phyloP scores from a whole-genome alignment of 73 alveolate genomes.

The Paramecium sonneborni region DNA sequence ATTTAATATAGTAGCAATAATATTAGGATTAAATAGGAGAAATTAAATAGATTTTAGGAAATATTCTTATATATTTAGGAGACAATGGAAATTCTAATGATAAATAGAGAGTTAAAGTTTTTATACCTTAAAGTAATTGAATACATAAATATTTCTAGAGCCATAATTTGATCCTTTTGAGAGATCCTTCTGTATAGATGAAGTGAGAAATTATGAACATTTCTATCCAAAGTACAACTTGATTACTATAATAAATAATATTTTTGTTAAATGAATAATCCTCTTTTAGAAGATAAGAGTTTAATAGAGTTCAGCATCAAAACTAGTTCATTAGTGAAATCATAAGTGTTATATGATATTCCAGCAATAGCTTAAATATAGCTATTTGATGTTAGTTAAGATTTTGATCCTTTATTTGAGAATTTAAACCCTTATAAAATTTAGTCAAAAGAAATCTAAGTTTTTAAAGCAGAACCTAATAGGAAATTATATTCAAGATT shows the following conservation, averaged over 20 bases:
- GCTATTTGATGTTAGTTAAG: not conserved
- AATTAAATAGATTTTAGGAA: not conserved
- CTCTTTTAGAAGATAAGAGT: not conserved
- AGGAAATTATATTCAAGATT: not conserved
- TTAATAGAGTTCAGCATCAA: not conserved
- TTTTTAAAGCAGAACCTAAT: not conserved
- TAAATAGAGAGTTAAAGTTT: not conserved
- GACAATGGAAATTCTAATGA: not conserved
- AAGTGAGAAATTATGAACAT: not conserved
- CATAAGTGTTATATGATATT: not conserved
- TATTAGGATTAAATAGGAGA: not conserved
- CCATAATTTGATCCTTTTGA: conserved; percentile 43
- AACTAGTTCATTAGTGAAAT: not conserved
- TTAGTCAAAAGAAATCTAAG: not conserved
- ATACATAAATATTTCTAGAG: not conserved
- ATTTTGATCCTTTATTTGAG: not conserved
- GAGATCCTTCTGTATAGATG: not conserved
- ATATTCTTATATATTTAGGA: not conserved
- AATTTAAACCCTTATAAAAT: not conserved
- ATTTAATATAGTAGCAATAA: not conserved
- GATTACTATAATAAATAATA: not conserved
- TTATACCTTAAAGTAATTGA: conserved; percentile 4
- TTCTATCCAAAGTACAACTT: conserved; percentile 21
- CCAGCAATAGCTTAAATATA: not conserved
- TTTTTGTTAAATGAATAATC: not conserved